phyloP scores from a whole-genome alignment of 164 flowering plant genomes.

The Kingdonia uniflora region DNA sequence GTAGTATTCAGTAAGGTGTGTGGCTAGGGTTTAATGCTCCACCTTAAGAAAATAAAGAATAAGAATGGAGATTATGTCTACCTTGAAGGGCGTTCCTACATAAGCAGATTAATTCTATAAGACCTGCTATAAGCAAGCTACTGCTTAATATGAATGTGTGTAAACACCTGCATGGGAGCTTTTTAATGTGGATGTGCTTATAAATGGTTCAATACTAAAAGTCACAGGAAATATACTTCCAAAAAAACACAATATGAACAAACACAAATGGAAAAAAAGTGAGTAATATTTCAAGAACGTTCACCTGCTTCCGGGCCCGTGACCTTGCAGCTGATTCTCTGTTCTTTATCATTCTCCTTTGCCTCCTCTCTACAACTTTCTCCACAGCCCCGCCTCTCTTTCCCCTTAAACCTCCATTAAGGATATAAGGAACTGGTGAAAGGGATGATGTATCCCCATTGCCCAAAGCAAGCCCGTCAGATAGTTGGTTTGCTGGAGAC shows the following conservation, averaged over 20 bases:
- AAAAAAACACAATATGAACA: not conserved
- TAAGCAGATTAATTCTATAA: too few relatives aligned
- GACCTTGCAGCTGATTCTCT: constrained; percentile 95
- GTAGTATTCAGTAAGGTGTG: too few relatives aligned
- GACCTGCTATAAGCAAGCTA: too few relatives aligned
- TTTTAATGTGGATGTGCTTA: too few relatives aligned
- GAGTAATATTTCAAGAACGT: not conserved
- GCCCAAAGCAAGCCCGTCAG: constrained; percentile 66
- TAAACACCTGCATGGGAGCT: too few relatives aligned
- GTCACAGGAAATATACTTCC: not conserved
- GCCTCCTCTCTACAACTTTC: constrained; percentile 87
- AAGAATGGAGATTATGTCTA: too few relatives aligned
- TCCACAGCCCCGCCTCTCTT: constrained; percentile 50
- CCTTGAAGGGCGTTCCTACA: too few relatives aligned
- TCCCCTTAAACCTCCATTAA: constrained; percentile 54
- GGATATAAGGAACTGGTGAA: constrained; percentile 67
- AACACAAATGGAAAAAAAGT: constrained; percentile 1
- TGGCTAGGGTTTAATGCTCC: too few relatives aligned
- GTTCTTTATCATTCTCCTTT: constrained; percentile 87
- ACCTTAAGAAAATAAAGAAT: too few relatives aligned
- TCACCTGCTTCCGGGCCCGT: constrained; percentile 94
- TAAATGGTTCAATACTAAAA: too few relatives aligned
- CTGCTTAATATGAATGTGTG: too few relatives aligned
- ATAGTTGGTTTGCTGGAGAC: constrained; percentile 57
- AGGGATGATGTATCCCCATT: constrained; percentile 73